These are phyloP conservation scores for Adansonia gregorii DNA, from an alignment of 441 rosid genomes.

Conservation along the genomic window DNA sequence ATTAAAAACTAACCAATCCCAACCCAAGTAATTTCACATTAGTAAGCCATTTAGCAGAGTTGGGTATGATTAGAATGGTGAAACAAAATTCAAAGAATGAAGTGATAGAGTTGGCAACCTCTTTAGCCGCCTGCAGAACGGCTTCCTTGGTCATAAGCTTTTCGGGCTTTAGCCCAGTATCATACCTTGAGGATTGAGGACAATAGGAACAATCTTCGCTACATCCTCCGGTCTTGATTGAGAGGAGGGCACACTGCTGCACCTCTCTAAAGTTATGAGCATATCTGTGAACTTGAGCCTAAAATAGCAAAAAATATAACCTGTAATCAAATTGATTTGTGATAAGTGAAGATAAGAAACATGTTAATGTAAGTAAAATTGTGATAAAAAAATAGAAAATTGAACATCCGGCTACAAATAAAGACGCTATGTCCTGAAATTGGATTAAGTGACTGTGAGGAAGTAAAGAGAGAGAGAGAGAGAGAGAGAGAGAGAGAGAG, in stretches of 20 bases:
- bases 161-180: constrained; percentile 82
- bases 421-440: neutral
- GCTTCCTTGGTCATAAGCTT: constrained; percentile 79
- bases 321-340: neutral
- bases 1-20: neutral
- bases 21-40: neutral
- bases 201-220: constrained; percentile 98
- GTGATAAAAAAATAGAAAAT: neutral
- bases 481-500: neutral
- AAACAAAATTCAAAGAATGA: neutral
- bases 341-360: neutral
- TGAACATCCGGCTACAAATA: neutral
- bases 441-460: neutral
- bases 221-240: constrained; percentile 97
- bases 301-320: neutral
- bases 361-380: neutral
- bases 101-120: constrained; percentile 43
- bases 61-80: neutral
- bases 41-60: neutral
- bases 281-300: constrained; percentile 98
- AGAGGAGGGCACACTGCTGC: constrained; percentile 95
- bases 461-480: neutral
- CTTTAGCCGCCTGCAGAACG: constrained; percentile 79
- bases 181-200: constrained; percentile 89
- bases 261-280: constrained; percentile 97